Percentiles rank a stretch among this genome's conserved stretches.
Evolutionary conservation across 2,329 filamentous ascomycete species (phyloP).

Genomic region (Trichoderma koningii): DNA sequence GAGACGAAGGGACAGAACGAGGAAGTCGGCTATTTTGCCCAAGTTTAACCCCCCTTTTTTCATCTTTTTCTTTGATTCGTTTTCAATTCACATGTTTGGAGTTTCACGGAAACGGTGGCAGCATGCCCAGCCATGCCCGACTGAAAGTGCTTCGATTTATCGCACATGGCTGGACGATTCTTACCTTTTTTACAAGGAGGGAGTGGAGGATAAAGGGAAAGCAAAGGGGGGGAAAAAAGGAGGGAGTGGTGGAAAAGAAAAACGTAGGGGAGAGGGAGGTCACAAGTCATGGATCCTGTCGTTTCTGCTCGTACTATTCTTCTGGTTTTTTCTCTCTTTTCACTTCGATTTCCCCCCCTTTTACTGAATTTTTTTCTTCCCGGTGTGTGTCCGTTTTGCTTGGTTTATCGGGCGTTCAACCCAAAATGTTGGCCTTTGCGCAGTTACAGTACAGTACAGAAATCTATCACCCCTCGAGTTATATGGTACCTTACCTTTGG

Average conservation of each 20-base stretch:
- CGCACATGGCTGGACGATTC: constrained; percentile 26
- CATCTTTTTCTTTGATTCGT: neutral
- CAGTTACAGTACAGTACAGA: too few species aligned
- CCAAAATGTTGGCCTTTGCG: constrained; percentile 4
- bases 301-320: too few species aligned
- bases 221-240: neutral
- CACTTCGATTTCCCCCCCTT: neutral
- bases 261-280: neutral
- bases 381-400: neutral
- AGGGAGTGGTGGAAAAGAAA: neutral
- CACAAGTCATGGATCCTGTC: too few species aligned
- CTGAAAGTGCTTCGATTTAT: constrained; percentile 29
- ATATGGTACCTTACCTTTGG: neutral
- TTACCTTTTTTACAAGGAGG: neutral
- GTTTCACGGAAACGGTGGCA: constrained; percentile 20
- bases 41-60: neutral
- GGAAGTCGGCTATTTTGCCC: neutral
- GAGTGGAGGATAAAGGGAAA: neutral
- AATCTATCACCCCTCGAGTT: neutral
- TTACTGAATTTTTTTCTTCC: neutral
- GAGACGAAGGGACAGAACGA: neutral
- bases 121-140: constrained; percentile 27
- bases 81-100: constrained; percentile 13
- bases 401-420: neutral
- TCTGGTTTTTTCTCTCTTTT: neutral